These are phyloP conservation scores for Diaporthe destruens DNA, from an alignment of 2,329 filamentous ascomycete species.

Conservation along the genomic window DNA sequence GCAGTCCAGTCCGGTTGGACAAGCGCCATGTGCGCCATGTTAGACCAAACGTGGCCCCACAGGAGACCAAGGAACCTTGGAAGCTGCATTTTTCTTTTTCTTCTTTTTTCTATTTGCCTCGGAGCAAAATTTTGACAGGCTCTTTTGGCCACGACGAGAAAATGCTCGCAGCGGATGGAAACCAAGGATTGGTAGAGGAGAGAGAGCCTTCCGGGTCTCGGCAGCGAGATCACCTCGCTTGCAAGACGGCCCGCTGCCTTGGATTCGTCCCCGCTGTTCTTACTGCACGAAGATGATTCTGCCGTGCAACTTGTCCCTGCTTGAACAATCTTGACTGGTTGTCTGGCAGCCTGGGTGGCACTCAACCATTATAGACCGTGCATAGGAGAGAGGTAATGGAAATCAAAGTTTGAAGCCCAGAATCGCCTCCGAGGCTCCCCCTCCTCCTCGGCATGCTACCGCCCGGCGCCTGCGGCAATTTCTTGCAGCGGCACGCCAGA, in stretches of 20 bases:
- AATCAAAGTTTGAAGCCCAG: slow-evolving; percentile 29
- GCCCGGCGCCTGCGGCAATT: slow-evolving; percentile 26
- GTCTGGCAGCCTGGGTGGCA: background rate
- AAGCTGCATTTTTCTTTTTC: background rate
- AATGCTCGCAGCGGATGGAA: background rate
- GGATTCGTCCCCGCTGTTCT: slow-evolving; percentile 30
- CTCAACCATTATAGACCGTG: slow-evolving; percentile 20
- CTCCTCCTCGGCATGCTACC: slow-evolving; percentile 18
- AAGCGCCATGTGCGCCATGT: background rate
- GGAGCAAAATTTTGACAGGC: background rate
- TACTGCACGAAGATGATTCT: slow-evolving; percentile 12
- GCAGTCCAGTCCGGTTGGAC: slow-evolving; percentile 12
- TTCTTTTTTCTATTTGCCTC: background rate
- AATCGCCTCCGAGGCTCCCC: slow-evolving; percentile 23
- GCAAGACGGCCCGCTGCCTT: slow-evolving; percentile 17
- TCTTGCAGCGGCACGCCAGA: background rate
- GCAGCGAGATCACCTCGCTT: slow-evolving; percentile 6
- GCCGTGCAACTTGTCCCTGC: background rate
- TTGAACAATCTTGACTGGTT: background rate
- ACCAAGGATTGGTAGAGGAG: background rate
- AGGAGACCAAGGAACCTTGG: background rate
- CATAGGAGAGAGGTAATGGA: slow-evolving; percentile 29
- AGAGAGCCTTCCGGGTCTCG: background rate
- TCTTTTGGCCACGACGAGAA: background rate
- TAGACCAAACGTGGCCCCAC: slow-evolving; percentile 7